Conservation (phyloP, 106 monocot species). For the Acorus calamus region DNA sequence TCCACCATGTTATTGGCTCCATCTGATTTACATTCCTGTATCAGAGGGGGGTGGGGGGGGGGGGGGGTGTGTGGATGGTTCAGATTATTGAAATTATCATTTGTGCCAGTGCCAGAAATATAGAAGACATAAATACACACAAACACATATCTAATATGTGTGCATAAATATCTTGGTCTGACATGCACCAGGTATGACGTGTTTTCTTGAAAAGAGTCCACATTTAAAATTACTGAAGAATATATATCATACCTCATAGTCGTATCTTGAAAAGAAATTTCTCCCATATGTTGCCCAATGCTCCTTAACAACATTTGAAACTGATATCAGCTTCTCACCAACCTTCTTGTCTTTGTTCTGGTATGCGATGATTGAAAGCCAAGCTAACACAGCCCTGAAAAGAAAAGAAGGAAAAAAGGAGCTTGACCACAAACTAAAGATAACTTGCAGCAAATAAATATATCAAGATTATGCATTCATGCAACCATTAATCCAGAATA, state of each 20-base stretch:
- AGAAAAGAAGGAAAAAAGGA: not conserved
- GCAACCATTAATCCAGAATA: too few species aligned
- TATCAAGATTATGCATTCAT: too few species aligned
- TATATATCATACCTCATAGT: conserved; percentile 64
- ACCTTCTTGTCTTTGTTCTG: conserved; percentile 74
- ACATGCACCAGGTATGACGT: too few species aligned
- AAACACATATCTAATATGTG: too few species aligned
- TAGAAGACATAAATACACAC: not conserved
- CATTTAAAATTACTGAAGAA: too few species aligned
- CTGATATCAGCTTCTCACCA: conserved; percentile 85
- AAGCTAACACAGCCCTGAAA: conserved; percentile 95
- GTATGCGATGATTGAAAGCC: conserved; percentile 93
- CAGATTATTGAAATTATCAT: not conserved
- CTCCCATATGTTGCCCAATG: conserved; percentile 93
- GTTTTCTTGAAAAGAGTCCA: too few species aligned
- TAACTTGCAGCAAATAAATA: too few species aligned
- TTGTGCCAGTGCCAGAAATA: too few species aligned
- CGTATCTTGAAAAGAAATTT: conserved; percentile 98
- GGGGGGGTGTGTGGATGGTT: not conserved
- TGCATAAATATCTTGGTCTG: too few species aligned
- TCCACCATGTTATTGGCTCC: conserved; percentile 81
- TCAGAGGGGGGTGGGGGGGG: conserved; percentile 1
- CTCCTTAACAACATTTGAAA: conserved; percentile 79
- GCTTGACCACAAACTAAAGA: too few species aligned
- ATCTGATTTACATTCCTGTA: conserved; percentile 83